Conservation (phyloP, 2,329 filamentous ascomycete genomes). For the Myriosclerotinia scirpicola region DNA sequence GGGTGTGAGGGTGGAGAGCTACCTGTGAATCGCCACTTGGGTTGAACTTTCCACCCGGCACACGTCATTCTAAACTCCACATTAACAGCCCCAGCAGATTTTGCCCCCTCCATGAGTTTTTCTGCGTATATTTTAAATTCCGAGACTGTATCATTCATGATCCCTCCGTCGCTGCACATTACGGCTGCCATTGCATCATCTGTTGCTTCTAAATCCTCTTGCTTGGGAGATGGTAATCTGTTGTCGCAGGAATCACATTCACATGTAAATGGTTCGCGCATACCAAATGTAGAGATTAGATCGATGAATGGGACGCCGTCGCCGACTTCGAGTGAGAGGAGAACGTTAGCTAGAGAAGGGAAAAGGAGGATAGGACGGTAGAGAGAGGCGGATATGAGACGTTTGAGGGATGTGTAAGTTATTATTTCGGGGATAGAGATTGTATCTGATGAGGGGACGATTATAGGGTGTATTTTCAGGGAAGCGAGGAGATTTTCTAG, state of each 20-base stretch:
- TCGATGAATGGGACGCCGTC: slow-evolving; percentile 47
- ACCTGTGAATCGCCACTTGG: slow-evolving; percentile 39
- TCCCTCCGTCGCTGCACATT: slow-evolving; percentile 37
- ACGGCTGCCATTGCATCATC: slow-evolving; percentile 35
- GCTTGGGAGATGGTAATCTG: slow-evolving; percentile 17
- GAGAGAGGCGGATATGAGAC: slow-evolving; percentile 34
- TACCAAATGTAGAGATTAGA: slow-evolving; percentile 17
- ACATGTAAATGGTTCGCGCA: slow-evolving; percentile 27
- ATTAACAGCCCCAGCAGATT: slow-evolving; percentile 47
- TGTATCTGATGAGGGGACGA: slow-evolving; percentile 29
- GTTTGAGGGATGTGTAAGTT: slow-evolving; percentile 36
- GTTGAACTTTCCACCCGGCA: slow-evolving; percentile 39
- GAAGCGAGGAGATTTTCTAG: slow-evolving; percentile 43
- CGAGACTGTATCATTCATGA: slow-evolving; percentile 31
- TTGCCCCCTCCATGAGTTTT: slow-evolving; percentile 41
- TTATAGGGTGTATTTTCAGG: slow-evolving; percentile 42
- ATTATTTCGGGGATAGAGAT: slow-evolving; percentile 34
- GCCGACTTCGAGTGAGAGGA: slow-evolving; percentile 39
- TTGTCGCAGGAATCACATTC: slow-evolving; percentile 1
- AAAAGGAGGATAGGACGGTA: slow-evolving; percentile 39
- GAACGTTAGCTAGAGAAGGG: slow-evolving; percentile 35
- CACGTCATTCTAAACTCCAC: slow-evolving; percentile 43
- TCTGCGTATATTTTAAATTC: slow-evolving; percentile 34
- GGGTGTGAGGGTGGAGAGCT: background rate
- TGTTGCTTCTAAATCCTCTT: slow-evolving; percentile 28